These are phyloP conservation scores for Apiotrichum akiyoshidainum DNA, from an alignment of 1,284 basidiomycete genomes.

Conservation along the genomic window DNA sequence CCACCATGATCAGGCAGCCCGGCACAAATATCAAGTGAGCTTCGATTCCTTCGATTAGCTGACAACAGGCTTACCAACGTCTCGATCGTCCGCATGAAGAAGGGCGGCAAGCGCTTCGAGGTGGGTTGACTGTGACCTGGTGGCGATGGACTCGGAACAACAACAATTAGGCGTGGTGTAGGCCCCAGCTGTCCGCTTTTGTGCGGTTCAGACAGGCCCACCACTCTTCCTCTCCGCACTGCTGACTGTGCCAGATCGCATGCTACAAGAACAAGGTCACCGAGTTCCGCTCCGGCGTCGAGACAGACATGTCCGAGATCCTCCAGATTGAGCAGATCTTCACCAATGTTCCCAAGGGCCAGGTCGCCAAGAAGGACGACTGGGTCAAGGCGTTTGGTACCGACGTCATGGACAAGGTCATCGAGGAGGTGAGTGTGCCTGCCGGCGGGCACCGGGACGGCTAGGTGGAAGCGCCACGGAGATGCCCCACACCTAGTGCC, in stretches of 20 bases:
- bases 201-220: not conserved
- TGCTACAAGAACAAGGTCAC: slow-evolving; percentile 99
- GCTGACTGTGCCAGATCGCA: slow-evolving; percentile 64
- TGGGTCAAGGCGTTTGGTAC: slow-evolving; percentile 88
- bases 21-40: slow-evolving; percentile 26
- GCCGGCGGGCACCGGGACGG: too few species aligned
- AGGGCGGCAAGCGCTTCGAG: slow-evolving; percentile 97
- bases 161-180: not conserved
- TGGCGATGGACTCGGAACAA: too few species aligned
- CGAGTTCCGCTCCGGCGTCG: slow-evolving; percentile 89
- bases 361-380: slow-evolving; percentile 82
- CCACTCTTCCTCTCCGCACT: too few species aligned
- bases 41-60: not conserved
- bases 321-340: slow-evolving; percentile 97
- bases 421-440: slow-evolving; percentile 67
- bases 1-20: slow-evolving; percentile 20
- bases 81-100: slow-evolving; percentile 90
- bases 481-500: too few species aligned
- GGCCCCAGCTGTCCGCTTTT: not conserved
- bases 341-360: slow-evolving; percentile 93
- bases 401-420: slow-evolving; percentile 66
- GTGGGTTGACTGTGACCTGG: slow-evolving; percentile 50
- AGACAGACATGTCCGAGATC: slow-evolving; percentile 92
- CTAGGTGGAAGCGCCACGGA: too few species aligned
- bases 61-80: slow-evolving; percentile 81